These are phyloP conservation scores for Plasmodium gaboni DNA, from an alignment of 169 alveolate species.

Conservation along the genomic window DNA sequence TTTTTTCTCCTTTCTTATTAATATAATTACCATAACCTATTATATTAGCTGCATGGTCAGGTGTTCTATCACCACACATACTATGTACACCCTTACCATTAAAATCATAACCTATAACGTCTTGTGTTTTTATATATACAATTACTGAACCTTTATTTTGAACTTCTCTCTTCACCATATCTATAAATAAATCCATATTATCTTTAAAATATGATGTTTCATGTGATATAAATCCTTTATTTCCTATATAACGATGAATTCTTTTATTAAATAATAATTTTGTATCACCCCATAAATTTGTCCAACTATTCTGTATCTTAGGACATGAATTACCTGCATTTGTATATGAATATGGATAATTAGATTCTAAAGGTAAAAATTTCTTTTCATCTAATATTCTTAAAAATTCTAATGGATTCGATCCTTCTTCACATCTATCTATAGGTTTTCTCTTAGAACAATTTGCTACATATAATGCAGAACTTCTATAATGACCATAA, in stretches of 20 bases:
- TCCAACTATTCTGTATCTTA: background rate
- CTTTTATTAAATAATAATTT: conserved; percentile 11
- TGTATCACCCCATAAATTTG: conserved; percentile 29
- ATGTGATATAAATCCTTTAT: conserved; percentile 8
- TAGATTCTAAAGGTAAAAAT: conserved; percentile 47
- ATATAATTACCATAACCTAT: conserved; percentile 79
- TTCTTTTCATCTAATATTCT: conserved; percentile 13
- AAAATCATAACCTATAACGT: conserved; percentile 64
- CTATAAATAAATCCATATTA: conserved; percentile 41
- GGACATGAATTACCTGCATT: conserved; percentile 27
- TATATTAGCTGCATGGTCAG: conserved; percentile 73
- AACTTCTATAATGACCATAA: conserved; percentile 57
- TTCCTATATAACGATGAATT: no score
- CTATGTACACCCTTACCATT: conserved; percentile 69
- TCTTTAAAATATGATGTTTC: conserved; percentile 1
- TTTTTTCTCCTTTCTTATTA: conserved; percentile 29
- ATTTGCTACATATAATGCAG: conserved; percentile 55
- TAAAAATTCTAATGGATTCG: conserved; percentile 52
- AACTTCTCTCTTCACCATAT: conserved; percentile 54
- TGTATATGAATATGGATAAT: conserved; percentile 37
- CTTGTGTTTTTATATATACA: conserved; percentile 55
- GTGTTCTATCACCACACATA: conserved; percentile 59
- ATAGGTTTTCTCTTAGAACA: conserved; percentile 20
- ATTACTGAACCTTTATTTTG: conserved; percentile 78
- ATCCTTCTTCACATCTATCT: conserved; percentile 35